Base-by-base conservation (phyloP, 1,139 yeast genomes). In the Debaryomycetaceae sp. region DNA sequence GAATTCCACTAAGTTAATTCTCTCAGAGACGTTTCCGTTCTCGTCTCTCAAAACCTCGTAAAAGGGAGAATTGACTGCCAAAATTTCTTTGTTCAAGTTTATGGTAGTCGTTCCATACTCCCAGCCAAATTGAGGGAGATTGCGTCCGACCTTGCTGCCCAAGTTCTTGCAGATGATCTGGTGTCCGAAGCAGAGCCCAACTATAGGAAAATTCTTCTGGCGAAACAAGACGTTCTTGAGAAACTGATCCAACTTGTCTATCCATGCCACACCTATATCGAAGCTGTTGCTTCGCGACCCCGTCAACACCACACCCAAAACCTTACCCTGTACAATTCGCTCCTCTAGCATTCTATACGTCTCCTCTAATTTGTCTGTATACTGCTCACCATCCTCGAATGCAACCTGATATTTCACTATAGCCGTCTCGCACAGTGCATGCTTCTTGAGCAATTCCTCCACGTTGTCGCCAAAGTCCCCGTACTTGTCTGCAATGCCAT, bases 131-230 rank as follows among this genome's bases (percentile, higher is more conserved):
- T 60, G 66, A 13, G 61, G 47, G 1, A 68, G 61, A 60, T 83
- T 86, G 47, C 81, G 69, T 6, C 69, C 80, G 4, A 85, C 84
- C 41, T 66, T 65, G 36, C 80, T 75, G 2, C 89, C 93, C 40
- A 87, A 64, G 6, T 84, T 81, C 46, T 83, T 73, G 2, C 83
- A 84, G 24, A 87, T 62, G 17, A 88, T 71, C 59, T 90, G 97
- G 61, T 89, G 97, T 3, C 97, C 97, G 60, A 87, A 89, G 60
- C 97, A 90, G 36, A 89, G 70, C 1, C 95, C 91, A 3, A 77
- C 73, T 3, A 80, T 51, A 1, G 85, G 85, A 42, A 72, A 56
- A 50, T 55, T 48, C 3, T 48, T 49, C 13, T 60, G 42, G 27
- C 55, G 39, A 53, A 65, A 68, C 37, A 61, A 59, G 43, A 49